phyloP scores from a whole-genome alignment of 192 early-diverging fungal genomes.

The Gaertneriomyces sp. region DNA sequence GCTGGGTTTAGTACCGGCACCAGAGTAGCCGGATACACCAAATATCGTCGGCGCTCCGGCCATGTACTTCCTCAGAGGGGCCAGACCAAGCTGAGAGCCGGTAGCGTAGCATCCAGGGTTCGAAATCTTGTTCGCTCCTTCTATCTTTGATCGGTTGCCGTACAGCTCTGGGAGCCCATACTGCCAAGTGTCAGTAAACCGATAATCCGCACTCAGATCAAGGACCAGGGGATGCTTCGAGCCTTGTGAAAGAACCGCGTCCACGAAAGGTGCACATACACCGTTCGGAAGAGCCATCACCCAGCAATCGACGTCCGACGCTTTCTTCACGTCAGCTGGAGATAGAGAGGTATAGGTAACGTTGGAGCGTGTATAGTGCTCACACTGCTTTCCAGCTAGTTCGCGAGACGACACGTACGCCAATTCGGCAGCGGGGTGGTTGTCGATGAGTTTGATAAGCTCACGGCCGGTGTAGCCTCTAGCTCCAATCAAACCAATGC shows the following conservation, averaged over 20 bases:
- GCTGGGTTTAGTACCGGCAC: constrained; percentile 97
- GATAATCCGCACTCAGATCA: constrained; percentile 91
- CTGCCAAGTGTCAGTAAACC: constrained; percentile 82
- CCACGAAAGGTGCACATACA: constrained; percentile 89
- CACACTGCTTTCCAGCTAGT: constrained; percentile 80
- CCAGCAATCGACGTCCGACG: constrained; percentile 88
- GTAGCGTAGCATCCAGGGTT: constrained; percentile 99
- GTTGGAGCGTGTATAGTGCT: constrained; percentile 65
- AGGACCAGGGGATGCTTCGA: constrained; percentile 26
- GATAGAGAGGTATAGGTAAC: constrained; percentile 80
- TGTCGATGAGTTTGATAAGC: constrained; percentile 80
- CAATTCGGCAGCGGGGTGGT: constrained; percentile 81
- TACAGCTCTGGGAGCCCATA: constrained; percentile 69
- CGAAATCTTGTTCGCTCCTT: constrained; percentile 51
- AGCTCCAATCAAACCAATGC: constrained; percentile 90
- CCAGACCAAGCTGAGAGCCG: constrained; percentile 85
- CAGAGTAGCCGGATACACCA: constrained; percentile 96
- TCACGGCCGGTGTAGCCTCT: constrained; percentile 96
- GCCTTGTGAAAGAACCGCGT: constrained; percentile 47
- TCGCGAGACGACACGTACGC: constrained; percentile 92
- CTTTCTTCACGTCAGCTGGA: constrained; percentile 54
- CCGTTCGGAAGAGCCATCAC: constrained; percentile 95
- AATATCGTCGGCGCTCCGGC: constrained; percentile 70
- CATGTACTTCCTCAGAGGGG: constrained; percentile 63
- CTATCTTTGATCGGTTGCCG: constrained; percentile 62